phyloP scores from a whole-genome alignment of 306 rosid species.

The Castanopsis chinensis region DNA sequence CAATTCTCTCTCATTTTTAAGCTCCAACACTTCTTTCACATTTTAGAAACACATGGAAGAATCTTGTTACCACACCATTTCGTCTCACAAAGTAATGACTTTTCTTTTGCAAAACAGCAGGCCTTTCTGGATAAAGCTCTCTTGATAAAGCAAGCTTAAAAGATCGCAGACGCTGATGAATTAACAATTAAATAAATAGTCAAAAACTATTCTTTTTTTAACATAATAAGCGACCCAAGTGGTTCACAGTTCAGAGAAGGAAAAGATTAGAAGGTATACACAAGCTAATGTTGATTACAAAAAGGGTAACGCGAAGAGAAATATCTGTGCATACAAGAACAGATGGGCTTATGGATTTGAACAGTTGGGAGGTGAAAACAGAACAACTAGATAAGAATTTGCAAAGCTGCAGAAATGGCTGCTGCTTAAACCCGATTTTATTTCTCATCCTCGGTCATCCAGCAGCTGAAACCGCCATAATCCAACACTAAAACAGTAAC shows the following conservation, averaged over 20 bases:
- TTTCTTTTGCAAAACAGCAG: too few species aligned
- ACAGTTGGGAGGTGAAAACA: slow-evolving; percentile 11
- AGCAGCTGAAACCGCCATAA: slow-evolving; percentile 24
- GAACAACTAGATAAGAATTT: not conserved
- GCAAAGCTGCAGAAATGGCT: slow-evolving; percentile 22
- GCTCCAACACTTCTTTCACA: too few species aligned
- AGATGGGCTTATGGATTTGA: slow-evolving; percentile 24
- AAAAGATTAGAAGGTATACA: slow-evolving; percentile 14
- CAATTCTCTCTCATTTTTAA: too few species aligned
- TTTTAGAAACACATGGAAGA: too few species aligned
- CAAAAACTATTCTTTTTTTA: slow-evolving; percentile 8
- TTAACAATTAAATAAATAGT: not conserved
- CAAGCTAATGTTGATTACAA: not conserved
- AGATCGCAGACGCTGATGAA: not conserved
- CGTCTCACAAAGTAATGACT: too few species aligned
- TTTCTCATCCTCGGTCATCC: slow-evolving; percentile 13
- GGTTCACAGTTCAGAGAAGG: slow-evolving; percentile 28
- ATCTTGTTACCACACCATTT: too few species aligned
- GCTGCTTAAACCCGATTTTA: slow-evolving; percentile 23
- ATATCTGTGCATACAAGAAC: not conserved
- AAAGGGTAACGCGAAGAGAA: not conserved
- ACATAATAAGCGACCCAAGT: not conserved
- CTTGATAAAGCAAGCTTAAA: not conserved
- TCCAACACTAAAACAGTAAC: not conserved
- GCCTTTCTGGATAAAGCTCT: not conserved